Conservation (phyloP, 345 rosid species). For the Acer yangbiense region DNA sequence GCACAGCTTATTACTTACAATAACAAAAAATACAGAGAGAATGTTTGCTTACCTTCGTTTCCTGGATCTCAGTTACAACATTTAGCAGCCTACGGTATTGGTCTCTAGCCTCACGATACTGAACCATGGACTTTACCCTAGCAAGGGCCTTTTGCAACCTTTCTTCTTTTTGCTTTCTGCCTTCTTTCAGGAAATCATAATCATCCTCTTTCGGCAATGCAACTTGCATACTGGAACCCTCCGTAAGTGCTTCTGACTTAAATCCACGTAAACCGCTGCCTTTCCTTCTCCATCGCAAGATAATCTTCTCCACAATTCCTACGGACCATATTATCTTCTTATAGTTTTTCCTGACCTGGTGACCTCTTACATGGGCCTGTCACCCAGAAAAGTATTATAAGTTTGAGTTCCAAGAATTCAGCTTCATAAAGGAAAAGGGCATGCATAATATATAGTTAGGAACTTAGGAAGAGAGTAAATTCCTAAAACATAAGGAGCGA, state of each 20-base stretch:
- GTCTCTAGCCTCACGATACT: slow-evolving; percentile 88
- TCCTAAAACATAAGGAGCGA: neutral
- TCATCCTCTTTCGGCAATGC: slow-evolving; percentile 64
- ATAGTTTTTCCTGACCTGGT: slow-evolving; percentile 83
- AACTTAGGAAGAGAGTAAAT: neutral
- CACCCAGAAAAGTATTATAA: slow-evolving; percentile 18
- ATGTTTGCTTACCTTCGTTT: slow-evolving; percentile 56
- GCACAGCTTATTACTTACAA: neutral
- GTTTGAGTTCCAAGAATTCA: slow-evolving; percentile 21
- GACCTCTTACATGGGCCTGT: slow-evolving; percentile 94
- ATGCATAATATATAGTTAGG: neutral
- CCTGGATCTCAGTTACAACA: slow-evolving; percentile 78
- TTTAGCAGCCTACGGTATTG: slow-evolving; percentile 77
- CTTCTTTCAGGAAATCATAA: slow-evolving; percentile 78
- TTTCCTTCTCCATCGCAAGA: slow-evolving; percentile 94
- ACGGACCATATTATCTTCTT: slow-evolving; percentile 88
- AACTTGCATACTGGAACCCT: slow-evolving; percentile 40
- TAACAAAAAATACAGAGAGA: neutral
- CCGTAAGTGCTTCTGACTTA: slow-evolving; percentile 56
- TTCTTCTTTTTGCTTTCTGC: slow-evolving; percentile 86
- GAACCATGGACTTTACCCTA: slow-evolving; percentile 91
- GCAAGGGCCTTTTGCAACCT: slow-evolving; percentile 79
- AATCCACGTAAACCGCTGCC: slow-evolving; percentile 91
- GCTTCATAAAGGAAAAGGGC: slow-evolving; percentile 1
- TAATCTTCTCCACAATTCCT: slow-evolving; percentile 87